Base-by-base conservation (phyloP, 164 flowering plant species). In the Berberis thunbergii region DNA sequence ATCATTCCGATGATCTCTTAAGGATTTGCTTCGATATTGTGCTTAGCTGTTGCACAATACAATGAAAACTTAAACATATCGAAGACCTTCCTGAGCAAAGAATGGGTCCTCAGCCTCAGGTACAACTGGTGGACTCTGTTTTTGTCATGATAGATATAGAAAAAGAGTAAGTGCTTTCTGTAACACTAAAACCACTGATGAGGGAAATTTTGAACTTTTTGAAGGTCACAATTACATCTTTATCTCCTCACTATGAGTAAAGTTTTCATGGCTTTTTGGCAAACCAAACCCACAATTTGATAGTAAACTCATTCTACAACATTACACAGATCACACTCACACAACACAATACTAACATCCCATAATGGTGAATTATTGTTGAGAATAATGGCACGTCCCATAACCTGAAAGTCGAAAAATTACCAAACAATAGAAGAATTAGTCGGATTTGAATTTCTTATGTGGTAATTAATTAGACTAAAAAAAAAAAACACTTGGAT, bases 321-420 rank as follows among this genome's bases (percentile, higher is more conserved):
- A 26, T 26, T 26, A 26, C 26, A 26, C 26, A 26, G 26, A 26
- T 26, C 26, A 26, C 26, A 26, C 26, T 26, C 26, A 26, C 3
- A 10, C 46, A 6, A 3, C 40, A 12, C n/a, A 45, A 7, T 7
- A 45, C 1, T 3, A 1, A 6, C 7, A 39, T 3, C 10, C 6
- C 57, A 61, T 13, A 10, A 41, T 6, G 4, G 26, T 7, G 2
- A n/a, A 7, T 46, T 59, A 84, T 78, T 84, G 89, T 48, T 79
- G 85, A 39, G 86, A 67, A 70, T 84, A 84, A 49, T 72, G 71
- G 75, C 89, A 84, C 13, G 46, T 68, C 41, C 86, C 89, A 67
- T 84, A 82, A 75, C 86, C 89, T 84, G 78, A 63, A 45, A 8
- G 65, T 1, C 45, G 52, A 13, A 57, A 49, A 48, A 26, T 26